Percentiles rank a stretch among this genome's conserved stretches.
phyloP scores from a whole-genome alignment of 1,284 basidiomycete species.

The Trichosporon faecale region DNA sequence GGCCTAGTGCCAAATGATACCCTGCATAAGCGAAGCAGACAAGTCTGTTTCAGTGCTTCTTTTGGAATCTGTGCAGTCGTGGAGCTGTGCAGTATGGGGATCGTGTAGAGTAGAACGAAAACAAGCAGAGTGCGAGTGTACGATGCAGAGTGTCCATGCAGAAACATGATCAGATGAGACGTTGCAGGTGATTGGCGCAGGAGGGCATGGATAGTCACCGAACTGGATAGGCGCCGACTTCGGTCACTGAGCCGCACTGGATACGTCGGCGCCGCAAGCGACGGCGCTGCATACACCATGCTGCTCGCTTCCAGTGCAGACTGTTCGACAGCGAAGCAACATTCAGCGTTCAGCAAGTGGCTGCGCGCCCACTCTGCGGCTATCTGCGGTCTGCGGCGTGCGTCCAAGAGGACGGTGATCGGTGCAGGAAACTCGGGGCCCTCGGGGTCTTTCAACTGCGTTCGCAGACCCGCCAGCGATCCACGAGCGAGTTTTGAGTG shows the following conservation, averaged over 20 bases:
- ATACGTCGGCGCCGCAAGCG: neutral
- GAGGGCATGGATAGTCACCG: neutral
- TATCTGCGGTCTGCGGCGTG: no score
- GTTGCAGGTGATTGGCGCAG: neutral
- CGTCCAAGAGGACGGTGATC: neutral
- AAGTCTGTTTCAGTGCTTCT: neutral
- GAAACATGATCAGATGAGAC: neutral
- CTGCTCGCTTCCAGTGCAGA: neutral
- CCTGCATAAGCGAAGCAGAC: neutral
- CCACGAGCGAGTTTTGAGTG: no score
- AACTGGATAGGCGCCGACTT: neutral
- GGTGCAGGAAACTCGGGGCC: neutral
- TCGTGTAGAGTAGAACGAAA: no score
- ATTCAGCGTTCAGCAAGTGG: no score
- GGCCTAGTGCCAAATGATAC: neutral
- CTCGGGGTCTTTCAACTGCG: neutral
- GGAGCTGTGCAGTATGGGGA: neutral
- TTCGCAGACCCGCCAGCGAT: neutral
- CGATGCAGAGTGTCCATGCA: neutral
- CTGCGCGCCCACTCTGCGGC: neutral
- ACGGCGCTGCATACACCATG: neutral
- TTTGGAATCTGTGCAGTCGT: neutral
- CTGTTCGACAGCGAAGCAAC: no score
- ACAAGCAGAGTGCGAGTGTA: neutral
- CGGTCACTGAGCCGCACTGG: neutral